These are phyloP conservation scores for Stipa capillata DNA, from an alignment of 176 grass and related monocot genomes.

Conservation along the genomic window DNA sequence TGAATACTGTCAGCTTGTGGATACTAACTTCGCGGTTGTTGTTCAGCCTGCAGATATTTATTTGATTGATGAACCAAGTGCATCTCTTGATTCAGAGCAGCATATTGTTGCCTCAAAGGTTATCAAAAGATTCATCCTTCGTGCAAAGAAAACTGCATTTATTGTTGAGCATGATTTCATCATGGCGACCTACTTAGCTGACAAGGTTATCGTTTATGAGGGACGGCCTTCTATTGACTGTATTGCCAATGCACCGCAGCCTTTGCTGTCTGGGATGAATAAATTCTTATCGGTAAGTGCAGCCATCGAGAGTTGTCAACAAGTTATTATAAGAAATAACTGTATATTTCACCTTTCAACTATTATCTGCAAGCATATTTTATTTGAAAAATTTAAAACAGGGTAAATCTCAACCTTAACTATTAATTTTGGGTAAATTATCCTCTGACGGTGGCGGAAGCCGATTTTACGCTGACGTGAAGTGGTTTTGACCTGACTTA, in stretches of 20 bases:
- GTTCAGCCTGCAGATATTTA: conserved; percentile 81
- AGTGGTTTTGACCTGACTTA: no score
- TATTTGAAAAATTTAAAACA: no score
- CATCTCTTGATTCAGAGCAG: conserved; percentile 88
- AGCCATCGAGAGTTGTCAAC: neutral
- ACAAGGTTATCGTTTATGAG: conserved; percentile 89
- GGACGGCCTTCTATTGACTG: conserved; percentile 68
- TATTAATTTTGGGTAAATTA: no score
- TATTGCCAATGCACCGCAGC: conserved; percentile 63
- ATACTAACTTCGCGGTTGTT: conserved; percentile 7
- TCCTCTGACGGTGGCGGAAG: no score
- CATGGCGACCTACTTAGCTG: conserved; percentile 88
- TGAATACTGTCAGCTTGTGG: neutral
- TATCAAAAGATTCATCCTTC: conserved; percentile 94
- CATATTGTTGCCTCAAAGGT: conserved; percentile 79
- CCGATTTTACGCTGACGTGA: no score
- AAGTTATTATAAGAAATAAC: neutral
- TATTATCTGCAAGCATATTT: no score
- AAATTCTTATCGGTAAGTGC: conserved; percentile 70
- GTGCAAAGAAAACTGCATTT: conserved; percentile 88
- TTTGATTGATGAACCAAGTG: conserved; percentile 93
- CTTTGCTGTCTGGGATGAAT: conserved; percentile 86
- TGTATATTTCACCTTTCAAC: no score
- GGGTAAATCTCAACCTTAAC: no score
- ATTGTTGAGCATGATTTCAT: conserved; percentile 94